Conservation (phyloP, 768 basidiomycete genomes). For the Rhodotorula sphaerocarpa region DNA sequence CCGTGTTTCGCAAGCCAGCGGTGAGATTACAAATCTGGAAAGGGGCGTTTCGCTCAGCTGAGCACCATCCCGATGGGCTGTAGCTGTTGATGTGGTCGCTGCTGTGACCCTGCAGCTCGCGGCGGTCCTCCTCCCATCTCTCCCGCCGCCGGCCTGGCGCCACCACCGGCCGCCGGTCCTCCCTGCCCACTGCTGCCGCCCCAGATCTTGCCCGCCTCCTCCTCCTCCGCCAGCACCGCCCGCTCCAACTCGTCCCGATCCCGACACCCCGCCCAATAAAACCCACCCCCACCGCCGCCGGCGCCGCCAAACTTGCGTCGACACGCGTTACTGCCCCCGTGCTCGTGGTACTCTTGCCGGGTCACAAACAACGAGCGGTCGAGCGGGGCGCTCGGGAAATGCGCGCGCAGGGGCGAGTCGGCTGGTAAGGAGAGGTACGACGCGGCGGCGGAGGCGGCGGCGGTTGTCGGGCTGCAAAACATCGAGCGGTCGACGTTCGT, state of each 20-base stretch:
- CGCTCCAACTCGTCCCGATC: neutral
- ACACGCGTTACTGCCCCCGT: slow-evolving; percentile 61
- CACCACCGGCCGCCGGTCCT: too few species aligned
- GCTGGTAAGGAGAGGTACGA: slow-evolving; percentile 14
- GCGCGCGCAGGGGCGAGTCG: slow-evolving; percentile 38
- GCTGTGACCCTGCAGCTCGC: too few species aligned
- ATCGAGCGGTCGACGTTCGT: slow-evolving; percentile 48
- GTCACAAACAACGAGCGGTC: slow-evolving; percentile 53
- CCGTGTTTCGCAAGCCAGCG: too few species aligned
- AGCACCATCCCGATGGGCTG: too few species aligned
- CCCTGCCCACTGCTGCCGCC: too few species aligned
- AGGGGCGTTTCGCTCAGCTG: too few species aligned
- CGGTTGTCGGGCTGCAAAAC: slow-evolving; percentile 59
- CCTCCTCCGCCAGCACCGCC: neutral
- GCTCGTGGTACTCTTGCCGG: slow-evolving; percentile 73
- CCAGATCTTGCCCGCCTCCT: too few species aligned
- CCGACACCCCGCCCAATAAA: neutral
- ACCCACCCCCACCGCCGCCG: too few species aligned
- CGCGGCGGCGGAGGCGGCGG: slow-evolving; percentile 37
- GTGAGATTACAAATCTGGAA: too few species aligned
- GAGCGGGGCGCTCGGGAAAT: slow-evolving; percentile 47
- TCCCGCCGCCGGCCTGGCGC: too few species aligned
- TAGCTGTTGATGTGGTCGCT: too few species aligned
- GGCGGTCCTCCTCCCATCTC: too few species aligned
- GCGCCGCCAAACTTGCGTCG: slow-evolving; percentile 63